phyloP scores from a whole-genome alignment of 1,139 yeast genomes.

The Taphrina confusa region DNA sequence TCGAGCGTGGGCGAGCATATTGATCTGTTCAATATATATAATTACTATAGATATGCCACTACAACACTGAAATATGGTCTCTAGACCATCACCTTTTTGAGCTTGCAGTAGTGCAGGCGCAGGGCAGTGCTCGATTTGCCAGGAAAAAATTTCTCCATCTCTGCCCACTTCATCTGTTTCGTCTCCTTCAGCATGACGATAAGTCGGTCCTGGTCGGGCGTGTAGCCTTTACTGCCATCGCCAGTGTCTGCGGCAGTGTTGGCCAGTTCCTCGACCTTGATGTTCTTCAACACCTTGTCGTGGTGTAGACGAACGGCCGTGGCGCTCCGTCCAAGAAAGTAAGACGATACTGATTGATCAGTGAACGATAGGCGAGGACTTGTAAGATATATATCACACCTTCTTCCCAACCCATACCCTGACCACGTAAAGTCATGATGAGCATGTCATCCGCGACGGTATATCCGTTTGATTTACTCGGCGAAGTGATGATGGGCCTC shows the following conservation, averaged over 20 bases:
- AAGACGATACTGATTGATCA: neutral
- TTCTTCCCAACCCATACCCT: conserved; percentile 5
- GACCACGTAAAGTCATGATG: neutral
- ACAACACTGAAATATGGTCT: too few relatives aligned
- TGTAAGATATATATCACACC: neutral
- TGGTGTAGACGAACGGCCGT: conserved; percentile 5
- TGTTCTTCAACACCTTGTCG: neutral
- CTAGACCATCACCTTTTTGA: neutral
- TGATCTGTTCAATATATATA: too few relatives aligned
- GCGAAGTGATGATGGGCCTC: neutral
- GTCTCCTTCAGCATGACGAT: conserved; percentile 1
- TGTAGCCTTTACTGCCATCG: conserved; percentile 6
- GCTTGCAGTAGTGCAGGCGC: neutral
- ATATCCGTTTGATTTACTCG: neutral
- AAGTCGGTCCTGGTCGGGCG: conserved; percentile 12
- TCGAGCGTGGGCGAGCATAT: neutral
- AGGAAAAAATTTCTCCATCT: conserved; percentile 2
- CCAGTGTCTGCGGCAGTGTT: neutral
- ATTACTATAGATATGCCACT: neutral
- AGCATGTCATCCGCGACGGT: neutral
- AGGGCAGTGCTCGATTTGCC: conserved; percentile 7
- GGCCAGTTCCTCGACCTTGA: neutral
- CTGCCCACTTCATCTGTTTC: neutral
- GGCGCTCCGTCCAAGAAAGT: neutral
- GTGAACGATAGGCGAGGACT: too few relatives aligned